phyloP scores from a whole-genome alignment of 2,329 filamentous ascomycete species.

The Neonectria punicea region DNA sequence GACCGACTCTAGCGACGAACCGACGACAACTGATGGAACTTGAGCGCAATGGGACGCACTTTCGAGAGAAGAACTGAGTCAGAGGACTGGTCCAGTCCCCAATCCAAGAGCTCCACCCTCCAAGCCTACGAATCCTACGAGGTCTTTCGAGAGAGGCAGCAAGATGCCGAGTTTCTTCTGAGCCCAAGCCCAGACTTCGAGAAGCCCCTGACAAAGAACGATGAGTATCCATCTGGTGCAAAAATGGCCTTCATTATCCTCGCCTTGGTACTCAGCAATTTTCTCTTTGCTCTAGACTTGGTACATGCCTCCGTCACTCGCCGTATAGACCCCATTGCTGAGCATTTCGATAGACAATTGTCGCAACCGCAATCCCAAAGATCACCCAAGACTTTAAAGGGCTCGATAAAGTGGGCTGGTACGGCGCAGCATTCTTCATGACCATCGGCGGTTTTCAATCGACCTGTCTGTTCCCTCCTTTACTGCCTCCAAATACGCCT shows the following conservation, averaged over 20 bases:
- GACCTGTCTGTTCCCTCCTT: constrained; percentile 53
- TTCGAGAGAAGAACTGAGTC: too few species aligned
- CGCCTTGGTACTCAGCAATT: constrained; percentile 58
- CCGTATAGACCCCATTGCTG: too few species aligned
- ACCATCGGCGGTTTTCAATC: constrained; percentile 57
- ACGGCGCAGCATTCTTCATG: constrained; percentile 65
- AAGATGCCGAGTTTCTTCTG: too few species aligned
- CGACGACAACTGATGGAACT: too few species aligned
- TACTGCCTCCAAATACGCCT: too few species aligned
- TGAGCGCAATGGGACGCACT: too few species aligned
- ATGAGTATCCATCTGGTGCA: constrained; percentile 53
- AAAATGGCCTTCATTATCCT: constrained; percentile 56
- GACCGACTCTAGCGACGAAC: too few species aligned
- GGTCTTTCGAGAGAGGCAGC: constrained; percentile 24
- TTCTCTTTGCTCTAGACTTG: constrained; percentile 60
- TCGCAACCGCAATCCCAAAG: constrained; percentile 65
- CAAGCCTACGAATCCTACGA: constrained; percentile 40
- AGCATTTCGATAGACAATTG: constrained; percentile 55
- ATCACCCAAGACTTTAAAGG: constrained; percentile 64
- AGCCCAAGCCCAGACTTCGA: constrained; percentile 11
- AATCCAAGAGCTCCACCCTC: constrained; percentile 43
- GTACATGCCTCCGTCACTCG: constrained; percentile 38
- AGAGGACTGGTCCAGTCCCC: constrained; percentile 18
- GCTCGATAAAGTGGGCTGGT: constrained; percentile 67
- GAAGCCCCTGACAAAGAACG: constrained; percentile 22